These are phyloP conservation scores for Dissophora globulifera DNA, from an alignment of 192 early-diverging fungal genomes.

Conservation along the genomic window DNA sequence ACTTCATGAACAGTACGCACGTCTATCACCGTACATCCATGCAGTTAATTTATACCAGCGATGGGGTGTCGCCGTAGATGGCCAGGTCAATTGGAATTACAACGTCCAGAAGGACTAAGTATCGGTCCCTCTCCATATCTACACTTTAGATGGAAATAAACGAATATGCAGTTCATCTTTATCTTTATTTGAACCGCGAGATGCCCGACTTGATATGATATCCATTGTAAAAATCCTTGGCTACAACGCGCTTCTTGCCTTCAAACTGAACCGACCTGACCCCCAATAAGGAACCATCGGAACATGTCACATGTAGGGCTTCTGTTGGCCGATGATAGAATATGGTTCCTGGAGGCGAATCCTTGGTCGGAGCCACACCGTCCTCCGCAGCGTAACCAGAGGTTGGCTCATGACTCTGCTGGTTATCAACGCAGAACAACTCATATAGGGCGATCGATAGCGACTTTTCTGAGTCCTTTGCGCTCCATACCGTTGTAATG, in stretches of 20 bases:
- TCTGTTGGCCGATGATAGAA: conserved; percentile 25
- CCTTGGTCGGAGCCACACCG: neutral
- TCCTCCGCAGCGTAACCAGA: conserved; percentile 19
- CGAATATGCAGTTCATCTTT: no score
- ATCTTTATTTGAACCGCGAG: conserved; percentile 34
- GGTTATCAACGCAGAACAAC: conserved; percentile 28
- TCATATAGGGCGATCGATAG: conserved; percentile 36
- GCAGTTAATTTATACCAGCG: no score
- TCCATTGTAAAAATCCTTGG: conserved; percentile 79
- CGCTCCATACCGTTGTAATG: conserved; percentile 59
- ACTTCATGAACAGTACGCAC: no score
- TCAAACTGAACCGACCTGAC: conserved; percentile 66
- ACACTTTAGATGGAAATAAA: no score
- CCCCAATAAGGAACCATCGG: conserved; percentile 62
- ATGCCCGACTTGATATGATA: conserved; percentile 59
- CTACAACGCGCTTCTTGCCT: conserved; percentile 63
- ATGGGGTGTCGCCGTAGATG: no score
- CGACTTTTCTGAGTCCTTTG: conserved; percentile 57
- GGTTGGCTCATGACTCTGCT: neutral
- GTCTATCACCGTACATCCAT: no score
- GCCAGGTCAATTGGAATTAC: no score
- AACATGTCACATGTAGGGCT: conserved; percentile 62
- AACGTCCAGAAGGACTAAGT: no score
- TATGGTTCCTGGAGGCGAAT: conserved; percentile 27
- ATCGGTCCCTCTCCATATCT: no score